These are phyloP conservation scores for Fonsecaea monophora DNA, from an alignment of 2,329 filamentous ascomycete genomes.

Conservation along the genomic window DNA sequence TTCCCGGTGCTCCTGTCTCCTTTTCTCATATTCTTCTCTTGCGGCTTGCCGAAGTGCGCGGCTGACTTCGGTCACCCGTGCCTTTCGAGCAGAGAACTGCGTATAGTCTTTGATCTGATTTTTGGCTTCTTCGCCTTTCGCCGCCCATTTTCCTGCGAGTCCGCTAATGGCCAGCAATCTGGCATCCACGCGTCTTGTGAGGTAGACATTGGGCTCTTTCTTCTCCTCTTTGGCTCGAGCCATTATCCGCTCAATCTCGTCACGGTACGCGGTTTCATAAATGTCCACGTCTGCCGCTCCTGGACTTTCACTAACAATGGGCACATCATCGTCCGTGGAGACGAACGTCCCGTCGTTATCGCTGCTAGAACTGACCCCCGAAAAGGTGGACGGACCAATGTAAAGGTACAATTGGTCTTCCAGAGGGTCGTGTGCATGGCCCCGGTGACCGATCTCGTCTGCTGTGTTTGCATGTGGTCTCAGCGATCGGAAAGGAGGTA, in stretches of 20 bases:
- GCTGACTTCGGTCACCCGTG: slow-evolving; percentile 41
- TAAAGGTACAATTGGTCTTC: slow-evolving; percentile 74
- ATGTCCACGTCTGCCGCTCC: slow-evolving; percentile 84
- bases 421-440: slow-evolving; percentile 68
- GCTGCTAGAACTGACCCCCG: slow-evolving; percentile 56
- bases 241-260: slow-evolving; percentile 77
- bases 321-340: slow-evolving; percentile 43
- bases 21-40: slow-evolving; percentile 40
- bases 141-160: slow-evolving; percentile 39
- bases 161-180: slow-evolving; percentile 42
- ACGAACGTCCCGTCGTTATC: slow-evolving; percentile 40
- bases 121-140: slow-evolving; percentile 40
- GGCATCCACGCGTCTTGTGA: slow-evolving; percentile 59
- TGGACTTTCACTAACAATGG: slow-evolving; percentile 80
- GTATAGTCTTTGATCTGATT: slow-evolving; percentile 40
- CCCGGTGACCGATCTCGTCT: slow-evolving; percentile 47
- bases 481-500: slow-evolving; percentile 39
- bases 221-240: slow-evolving; percentile 47
- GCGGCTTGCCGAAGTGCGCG: slow-evolving; percentile 40
- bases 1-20: slow-evolving; percentile 42
- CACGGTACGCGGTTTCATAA: slow-evolving; percentile 85
- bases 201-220: slow-evolving; percentile 63
- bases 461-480: slow-evolving; percentile 32
- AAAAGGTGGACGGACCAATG: slow-evolving; percentile 69
- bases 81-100: slow-evolving; percentile 39